A percentile compares a stretch with the other conserved stretches of the same genome.
Conservation (phyloP, 805 yeast genomes). For the Barnettozyma populi region DNA sequence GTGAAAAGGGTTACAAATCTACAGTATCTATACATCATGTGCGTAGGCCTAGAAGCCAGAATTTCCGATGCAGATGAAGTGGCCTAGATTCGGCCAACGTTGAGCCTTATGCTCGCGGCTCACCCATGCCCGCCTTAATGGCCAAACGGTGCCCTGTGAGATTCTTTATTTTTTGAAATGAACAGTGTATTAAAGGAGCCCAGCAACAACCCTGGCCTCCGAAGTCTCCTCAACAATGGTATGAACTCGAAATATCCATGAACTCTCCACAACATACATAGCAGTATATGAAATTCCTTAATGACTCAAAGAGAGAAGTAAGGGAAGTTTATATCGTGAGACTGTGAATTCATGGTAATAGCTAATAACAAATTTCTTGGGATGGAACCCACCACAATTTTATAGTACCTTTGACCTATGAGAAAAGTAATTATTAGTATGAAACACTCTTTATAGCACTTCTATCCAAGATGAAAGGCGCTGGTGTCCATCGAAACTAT, state of each 20-base stretch:
- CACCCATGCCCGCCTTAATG: too few species aligned
- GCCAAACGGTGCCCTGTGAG: too few species aligned
- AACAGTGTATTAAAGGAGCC: constrained; percentile 5
- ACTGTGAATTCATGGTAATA: not conserved
- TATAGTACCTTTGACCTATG: constrained; percentile 10
- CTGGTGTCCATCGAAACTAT: constrained; percentile 18
- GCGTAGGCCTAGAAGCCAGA: too few species aligned
- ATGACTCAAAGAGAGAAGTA: not conserved
- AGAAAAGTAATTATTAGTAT: constrained; percentile 2
- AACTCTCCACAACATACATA: constrained; percentile 12
- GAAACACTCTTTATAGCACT: constrained; percentile 14
- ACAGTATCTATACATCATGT: too few species aligned
- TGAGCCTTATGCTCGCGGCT: too few species aligned
- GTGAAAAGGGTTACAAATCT: too few species aligned
- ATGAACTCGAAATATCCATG: constrained; percentile 13
- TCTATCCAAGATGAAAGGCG: constrained; percentile 11
- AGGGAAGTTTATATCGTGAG: constrained; percentile 3
- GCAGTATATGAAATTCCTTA: not conserved
- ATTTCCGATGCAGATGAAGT: too few species aligned
- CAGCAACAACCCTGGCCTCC: constrained; percentile 11
- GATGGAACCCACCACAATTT: not conserved
- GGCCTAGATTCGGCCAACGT: too few species aligned
- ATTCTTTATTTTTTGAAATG: too few species aligned
- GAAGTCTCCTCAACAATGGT: constrained; percentile 19
- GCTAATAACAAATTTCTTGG: constrained; percentile 3